Evolutionary conservation across 106 monocot species (phyloP).

Genomic region (Gastrodia elata): DNA sequence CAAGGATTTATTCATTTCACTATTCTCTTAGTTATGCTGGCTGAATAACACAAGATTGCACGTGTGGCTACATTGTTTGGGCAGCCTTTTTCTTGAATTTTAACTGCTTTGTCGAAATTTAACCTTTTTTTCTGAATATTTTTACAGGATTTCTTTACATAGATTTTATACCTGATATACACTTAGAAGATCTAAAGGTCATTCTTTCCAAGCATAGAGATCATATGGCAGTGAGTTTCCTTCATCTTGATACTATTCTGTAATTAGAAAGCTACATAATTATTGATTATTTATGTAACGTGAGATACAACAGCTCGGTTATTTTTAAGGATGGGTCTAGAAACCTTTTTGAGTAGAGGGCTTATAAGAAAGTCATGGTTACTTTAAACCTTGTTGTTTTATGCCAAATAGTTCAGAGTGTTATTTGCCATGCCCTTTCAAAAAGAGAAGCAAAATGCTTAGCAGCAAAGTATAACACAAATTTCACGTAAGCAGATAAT

Average conservation of each 20-base stretch:
- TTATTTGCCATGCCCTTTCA: not conserved
- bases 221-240: slow-evolving; percentile 41
- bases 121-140: slow-evolving; percentile 2
- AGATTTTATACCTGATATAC: slow-evolving; percentile 77
- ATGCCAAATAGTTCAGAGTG: not conserved
- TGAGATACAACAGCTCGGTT: not conserved
- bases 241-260: not conserved
- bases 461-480: not conserved
- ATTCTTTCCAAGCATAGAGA: slow-evolving; percentile 54
- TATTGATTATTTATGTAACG: not conserved
- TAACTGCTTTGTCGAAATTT: not conserved
- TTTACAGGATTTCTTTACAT: slow-evolving; percentile 61
- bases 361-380: no score
- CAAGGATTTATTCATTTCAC: no score
- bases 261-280: not conserved
- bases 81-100: not conserved
- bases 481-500: no score
- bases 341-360: no score
- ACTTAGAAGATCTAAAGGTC: slow-evolving; percentile 70
- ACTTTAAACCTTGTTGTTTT: not conserved
- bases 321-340: not conserved
- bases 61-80: no score
- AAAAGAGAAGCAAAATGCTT: slow-evolving; percentile 1
- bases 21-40: no score
- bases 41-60: no score